These are phyloP conservation scores for Smittium mucronatum DNA, from an alignment of 371 early-diverging fungal species.

Conservation along the genomic window DNA sequence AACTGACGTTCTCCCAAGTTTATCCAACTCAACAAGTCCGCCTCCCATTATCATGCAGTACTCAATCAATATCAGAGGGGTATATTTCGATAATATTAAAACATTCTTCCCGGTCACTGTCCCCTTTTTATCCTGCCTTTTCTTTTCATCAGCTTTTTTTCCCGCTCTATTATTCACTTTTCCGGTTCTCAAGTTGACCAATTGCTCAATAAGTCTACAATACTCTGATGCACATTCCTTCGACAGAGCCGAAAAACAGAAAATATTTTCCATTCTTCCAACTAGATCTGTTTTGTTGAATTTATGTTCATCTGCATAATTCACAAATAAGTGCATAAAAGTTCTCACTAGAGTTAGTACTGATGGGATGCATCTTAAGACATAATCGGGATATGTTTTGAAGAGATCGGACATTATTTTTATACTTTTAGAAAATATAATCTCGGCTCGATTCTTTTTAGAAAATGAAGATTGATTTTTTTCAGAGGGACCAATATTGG, in stretches of 20 bases:
- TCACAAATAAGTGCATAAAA: conserved; percentile 26
- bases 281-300: neutral
- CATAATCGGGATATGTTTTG: conserved; percentile 14
- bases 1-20: neutral
- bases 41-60: conserved; percentile 32
- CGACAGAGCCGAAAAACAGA: conserved; percentile 21
- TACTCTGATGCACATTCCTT: conserved; percentile 23
- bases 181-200: conserved; percentile 14
- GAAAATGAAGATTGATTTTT: too few relatives aligned
- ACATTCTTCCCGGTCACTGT: conserved; percentile 19
- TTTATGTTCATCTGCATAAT: neutral
- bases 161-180: neutral
- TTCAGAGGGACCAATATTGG: too few relatives aligned
- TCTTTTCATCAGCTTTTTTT: neutral
- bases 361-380: conserved; percentile 18
- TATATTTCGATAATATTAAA: conserved; percentile 18
- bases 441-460: too few relatives aligned
- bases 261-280: neutral
- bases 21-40: conserved; percentile 11
- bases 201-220: conserved; percentile 18
- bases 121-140: conserved; percentile 14
- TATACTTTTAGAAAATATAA: neutral
- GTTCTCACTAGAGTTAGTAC: conserved; percentile 16
- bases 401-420: neutral
- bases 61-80: conserved; percentile 25